A percentile compares a stretch with the other conserved stretches of the same genome.
Evolutionary conservation across 2,329 filamentous ascomycete genomes (phyloP).

Genomic region (Curvularia verruculosa): DNA sequence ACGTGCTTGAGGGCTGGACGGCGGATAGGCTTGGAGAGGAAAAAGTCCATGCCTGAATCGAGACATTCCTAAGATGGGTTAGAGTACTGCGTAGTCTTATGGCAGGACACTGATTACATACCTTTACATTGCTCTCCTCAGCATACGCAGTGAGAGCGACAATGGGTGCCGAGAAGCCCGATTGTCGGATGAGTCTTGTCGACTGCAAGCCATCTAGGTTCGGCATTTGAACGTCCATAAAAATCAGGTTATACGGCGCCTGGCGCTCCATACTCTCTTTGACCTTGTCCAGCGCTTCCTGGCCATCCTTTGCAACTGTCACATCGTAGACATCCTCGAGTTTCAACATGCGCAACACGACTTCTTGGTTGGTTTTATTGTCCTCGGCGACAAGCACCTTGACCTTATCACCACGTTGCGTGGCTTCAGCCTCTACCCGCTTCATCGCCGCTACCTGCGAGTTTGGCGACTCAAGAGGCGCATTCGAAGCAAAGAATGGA

Average conservation of each 20-base stretch:
- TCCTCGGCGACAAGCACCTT: conserved; percentile 87
- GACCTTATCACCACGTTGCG: conserved; percentile 64
- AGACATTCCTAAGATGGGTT: conserved; percentile 58
- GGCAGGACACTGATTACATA: conserved; percentile 55
- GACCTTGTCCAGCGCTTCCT: conserved; percentile 86
- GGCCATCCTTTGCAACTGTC: conserved; percentile 74
- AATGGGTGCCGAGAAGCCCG: conserved; percentile 87
- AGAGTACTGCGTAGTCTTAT: conserved; percentile 3
- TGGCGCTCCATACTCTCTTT: conserved; percentile 79
- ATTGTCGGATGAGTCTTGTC: conserved; percentile 80
- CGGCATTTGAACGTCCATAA: conserved; percentile 96
- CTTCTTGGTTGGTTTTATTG: conserved; percentile 60
- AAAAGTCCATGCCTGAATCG: conserved; percentile 91
- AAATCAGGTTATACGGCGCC: conserved; percentile 81
- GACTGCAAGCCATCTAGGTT: conserved; percentile 89
- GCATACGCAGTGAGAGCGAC: conserved; percentile 90
- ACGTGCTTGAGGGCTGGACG: conserved; percentile 87
- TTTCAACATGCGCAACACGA: conserved; percentile 69
- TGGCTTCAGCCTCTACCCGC: conserved; percentile 67
- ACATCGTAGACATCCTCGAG: conserved; percentile 85
- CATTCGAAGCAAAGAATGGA: conserved; percentile 71
- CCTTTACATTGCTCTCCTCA: conserved; percentile 86
- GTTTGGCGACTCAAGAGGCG: conserved; percentile 58
- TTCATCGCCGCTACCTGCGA: conserved; percentile 71
- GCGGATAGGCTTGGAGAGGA: conserved; percentile 76